A percentile compares a stretch with the other conserved stretches of the same genome.
Conservation (phyloP, 192 early-diverging fungal genomes). For the Backusella mclennaniae region DNA sequence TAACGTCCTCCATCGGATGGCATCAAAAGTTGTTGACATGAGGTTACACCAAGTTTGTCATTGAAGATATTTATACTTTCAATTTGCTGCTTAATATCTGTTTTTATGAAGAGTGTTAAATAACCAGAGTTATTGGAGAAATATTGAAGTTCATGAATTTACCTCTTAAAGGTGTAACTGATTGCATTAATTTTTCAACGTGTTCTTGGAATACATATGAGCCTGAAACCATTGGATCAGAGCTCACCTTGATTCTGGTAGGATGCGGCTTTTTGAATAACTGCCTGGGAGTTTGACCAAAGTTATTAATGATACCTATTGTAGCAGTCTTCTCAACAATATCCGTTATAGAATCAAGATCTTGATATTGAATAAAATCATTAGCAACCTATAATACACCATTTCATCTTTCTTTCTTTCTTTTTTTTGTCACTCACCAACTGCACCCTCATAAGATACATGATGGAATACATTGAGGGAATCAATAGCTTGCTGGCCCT, state of each 20-base stretch:
- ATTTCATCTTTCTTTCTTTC: background rate
- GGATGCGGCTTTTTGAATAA: slow-evolving; percentile 88
- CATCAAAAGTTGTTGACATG: slow-evolving; percentile 42
- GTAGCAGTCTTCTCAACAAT: slow-evolving; percentile 86
- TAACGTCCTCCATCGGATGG: slow-evolving; percentile 46
- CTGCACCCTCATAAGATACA: slow-evolving; percentile 94
- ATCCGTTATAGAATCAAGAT: slow-evolving; percentile 86
- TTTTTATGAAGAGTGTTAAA: background rate
- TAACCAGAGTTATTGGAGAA: background rate
- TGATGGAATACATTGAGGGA: slow-evolving; percentile 96
- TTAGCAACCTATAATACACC: background rate
- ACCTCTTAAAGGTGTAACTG: slow-evolving; percentile 53
- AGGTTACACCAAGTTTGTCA: slow-evolving; percentile 39
- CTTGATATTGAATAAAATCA: slow-evolving; percentile 24
- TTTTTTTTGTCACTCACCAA: slow-evolving; percentile 38
- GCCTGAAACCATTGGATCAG: slow-evolving; percentile 39
- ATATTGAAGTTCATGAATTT: background rate
- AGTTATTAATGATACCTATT: slow-evolving; percentile 94
- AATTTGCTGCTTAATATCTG: slow-evolving; percentile 53
- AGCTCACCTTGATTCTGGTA: slow-evolving; percentile 36
- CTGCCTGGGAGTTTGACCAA: slow-evolving; percentile 94
- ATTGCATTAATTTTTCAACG: slow-evolving; percentile 52
- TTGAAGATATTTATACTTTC: slow-evolving; percentile 48
- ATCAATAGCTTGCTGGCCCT: slow-evolving; percentile 79
- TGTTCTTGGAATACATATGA: slow-evolving; percentile 48